phyloP scores from a whole-genome alignment of 2,329 filamentous ascomycete species.

The Sporothrix inflata region DNA sequence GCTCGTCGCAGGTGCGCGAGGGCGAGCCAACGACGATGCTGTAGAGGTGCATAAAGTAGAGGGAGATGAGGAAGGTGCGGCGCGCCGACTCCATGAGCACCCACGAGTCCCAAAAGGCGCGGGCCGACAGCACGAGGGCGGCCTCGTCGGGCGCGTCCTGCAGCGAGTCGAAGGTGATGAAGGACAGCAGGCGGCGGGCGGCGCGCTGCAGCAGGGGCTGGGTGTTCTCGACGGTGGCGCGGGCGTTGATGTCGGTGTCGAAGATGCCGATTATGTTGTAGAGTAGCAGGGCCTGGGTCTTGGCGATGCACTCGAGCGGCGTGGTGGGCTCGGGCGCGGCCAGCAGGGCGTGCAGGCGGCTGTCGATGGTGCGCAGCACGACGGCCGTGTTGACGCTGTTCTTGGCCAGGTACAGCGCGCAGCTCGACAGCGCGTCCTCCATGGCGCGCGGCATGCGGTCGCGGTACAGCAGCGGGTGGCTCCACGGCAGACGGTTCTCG shows the following conservation, averaged over 20 bases:
- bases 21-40: slow-evolving; percentile 41
- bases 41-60: slow-evolving; percentile 50
- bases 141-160: slow-evolving; percentile 18
- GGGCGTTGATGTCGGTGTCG: slow-evolving; percentile 46
- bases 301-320: slow-evolving; percentile 42
- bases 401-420: slow-evolving; percentile 56
- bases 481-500: slow-evolving; percentile 57
- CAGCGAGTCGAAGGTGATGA: not conserved
- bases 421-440: slow-evolving; percentile 58
- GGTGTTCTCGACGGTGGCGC: slow-evolving; percentile 40
- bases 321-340: slow-evolving; percentile 40
- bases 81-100: slow-evolving; percentile 57
- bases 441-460: slow-evolving; percentile 55
- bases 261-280: slow-evolving; percentile 53
- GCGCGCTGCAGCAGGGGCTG: slow-evolving; percentile 42
- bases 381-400: slow-evolving; percentile 52
- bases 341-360: slow-evolving; percentile 49
- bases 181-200: slow-evolving; percentile 40
- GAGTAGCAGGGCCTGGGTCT: slow-evolving; percentile 48
- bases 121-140: slow-evolving; percentile 42
- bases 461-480: slow-evolving; percentile 55
- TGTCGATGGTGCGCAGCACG: slow-evolving; percentile 54
- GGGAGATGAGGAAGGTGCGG: slow-evolving; percentile 54
- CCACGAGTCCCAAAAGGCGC: slow-evolving; percentile 55
- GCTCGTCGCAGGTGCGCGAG: slow-evolving; percentile 39